Percentiles rank a stretch among this genome's conserved stretches.
Conservation (phyloP, 2,329 filamentous ascomycete species). For the Cyphellophora attinorum region DNA sequence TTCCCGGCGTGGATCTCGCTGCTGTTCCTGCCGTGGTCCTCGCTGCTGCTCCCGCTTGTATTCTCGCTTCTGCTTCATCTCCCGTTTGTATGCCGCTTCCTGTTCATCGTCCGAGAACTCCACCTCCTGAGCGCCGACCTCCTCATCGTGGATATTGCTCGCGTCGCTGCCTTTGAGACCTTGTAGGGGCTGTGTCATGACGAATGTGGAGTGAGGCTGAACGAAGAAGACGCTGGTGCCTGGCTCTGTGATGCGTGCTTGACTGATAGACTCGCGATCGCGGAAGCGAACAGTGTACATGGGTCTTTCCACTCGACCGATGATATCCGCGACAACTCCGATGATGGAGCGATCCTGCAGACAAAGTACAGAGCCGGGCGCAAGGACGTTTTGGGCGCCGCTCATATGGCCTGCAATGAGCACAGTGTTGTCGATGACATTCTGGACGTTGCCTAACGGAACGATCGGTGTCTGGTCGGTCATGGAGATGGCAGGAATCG, state of each 20-base stretch:
- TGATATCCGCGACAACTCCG: conserved; percentile 72
- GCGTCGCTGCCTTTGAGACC: conserved; percentile 81
- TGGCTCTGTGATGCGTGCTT: conserved; percentile 44
- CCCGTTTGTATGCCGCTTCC: conserved; percentile 70
- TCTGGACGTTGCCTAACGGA: conserved; percentile 64
- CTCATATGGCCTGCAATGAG: conserved; percentile 70
- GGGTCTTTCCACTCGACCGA: conserved; percentile 78
- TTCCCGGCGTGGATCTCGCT: no score
- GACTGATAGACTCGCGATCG: conserved; percentile 56
- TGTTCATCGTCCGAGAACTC: conserved; percentile 97
- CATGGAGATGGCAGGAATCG: conserved; percentile 70
- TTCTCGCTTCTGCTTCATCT: conserved; percentile 46
- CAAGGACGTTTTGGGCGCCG: conserved; percentile 76
- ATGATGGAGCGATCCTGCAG: conserved; percentile 65
- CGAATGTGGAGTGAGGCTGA: conserved; percentile 65
- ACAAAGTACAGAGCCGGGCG: conserved; percentile 75
- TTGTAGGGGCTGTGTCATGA: conserved; percentile 77
- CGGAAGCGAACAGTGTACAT: conserved; percentile 75
- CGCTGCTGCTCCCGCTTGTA: no score
- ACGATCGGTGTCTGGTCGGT: conserved; percentile 68
- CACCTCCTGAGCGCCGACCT: conserved; percentile 72
- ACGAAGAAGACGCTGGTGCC: conserved; percentile 73
- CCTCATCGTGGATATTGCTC: conserved; percentile 90
- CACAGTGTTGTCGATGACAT: conserved; percentile 67
- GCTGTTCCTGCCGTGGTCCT: no score